A percentile compares a stretch with the other conserved stretches of the same genome.
These are phyloP conservation scores for Tulasnella sp. DNA, from an alignment of 768 basidiomycete genomes.

Conservation along the genomic window DNA sequence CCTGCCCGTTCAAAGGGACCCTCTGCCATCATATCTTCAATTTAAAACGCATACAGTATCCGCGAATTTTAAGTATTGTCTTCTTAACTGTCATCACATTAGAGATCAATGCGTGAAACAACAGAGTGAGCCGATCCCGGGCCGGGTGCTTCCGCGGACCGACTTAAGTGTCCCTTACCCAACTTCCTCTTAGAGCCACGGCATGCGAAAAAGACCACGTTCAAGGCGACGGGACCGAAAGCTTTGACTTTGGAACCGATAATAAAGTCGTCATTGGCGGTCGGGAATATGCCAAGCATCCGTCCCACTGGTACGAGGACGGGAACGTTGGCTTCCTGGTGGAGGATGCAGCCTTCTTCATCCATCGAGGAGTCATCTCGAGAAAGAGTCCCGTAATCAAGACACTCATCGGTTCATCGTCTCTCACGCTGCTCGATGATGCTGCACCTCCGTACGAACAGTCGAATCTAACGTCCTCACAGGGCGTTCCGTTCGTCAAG, in stretches of 20 bases:
- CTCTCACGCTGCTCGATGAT: background rate
- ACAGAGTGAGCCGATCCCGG: too few species aligned
- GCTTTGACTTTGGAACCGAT: background rate
- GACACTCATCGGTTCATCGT: background rate
- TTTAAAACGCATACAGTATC: too few species aligned
- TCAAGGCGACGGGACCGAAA: too few species aligned
- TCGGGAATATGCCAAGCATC: background rate
- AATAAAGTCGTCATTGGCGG: background rate
- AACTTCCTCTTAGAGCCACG: too few species aligned
- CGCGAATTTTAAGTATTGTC: too few species aligned
- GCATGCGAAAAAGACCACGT: too few species aligned
- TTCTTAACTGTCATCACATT: too few species aligned
- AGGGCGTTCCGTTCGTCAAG: background rate
- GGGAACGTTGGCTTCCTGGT: constrained; percentile 11
- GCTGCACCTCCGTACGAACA: background rate
- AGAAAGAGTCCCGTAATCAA: background rate
- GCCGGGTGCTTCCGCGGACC: too few species aligned
- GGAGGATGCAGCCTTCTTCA: background rate
- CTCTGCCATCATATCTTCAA: too few species aligned
- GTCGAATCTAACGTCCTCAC: background rate
- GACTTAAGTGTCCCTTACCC: too few species aligned
- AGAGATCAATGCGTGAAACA: too few species aligned
- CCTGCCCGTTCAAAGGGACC: too few species aligned
- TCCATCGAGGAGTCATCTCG: background rate
- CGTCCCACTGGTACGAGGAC: constrained; percentile 8